Base-by-base conservation (phyloP, 1,284 basidiomycete genomes). In the Cyathus pygmaeus region DNA sequence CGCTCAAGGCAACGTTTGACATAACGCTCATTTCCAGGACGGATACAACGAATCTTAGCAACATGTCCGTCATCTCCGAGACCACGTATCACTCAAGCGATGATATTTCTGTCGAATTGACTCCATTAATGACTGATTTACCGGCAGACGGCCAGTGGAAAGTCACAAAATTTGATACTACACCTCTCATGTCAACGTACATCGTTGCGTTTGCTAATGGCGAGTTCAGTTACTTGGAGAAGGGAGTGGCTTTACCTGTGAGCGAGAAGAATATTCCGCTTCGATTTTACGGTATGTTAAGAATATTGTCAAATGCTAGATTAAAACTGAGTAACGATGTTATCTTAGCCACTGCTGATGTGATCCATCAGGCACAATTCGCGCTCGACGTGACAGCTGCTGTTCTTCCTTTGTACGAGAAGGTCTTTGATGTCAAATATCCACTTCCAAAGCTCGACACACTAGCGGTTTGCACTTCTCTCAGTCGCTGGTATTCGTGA, bases 401-500 rank as follows among this genome's bases (percentile, higher is more conserved):
- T 69, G 93, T 95, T 4, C 82, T 98, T 29, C 96, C 96, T 23
- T 77, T 96, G n/a, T 99, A 98, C 75, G 97, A 99, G 79, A 85
- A 94, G 74, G 87, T 96, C 56, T 97, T 97, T 71, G 90, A 95
- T 67, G 89, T 97, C 65, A 93, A 93, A 64, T 98, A 93, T 76
- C 95, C 96, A 24, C 83, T 98, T 52, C 95, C 96, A 19, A 98
- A 99, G 81, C 85, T 97, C 52, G 95, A 98, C 73, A 96, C 95
- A 1, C 83, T 96, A 15, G 89, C 92, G 60, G 90, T 90, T 71
- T 66, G 87, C 74, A 24, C 27, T 49, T 30, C 27, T 49, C n/a
- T 41, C 19, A 56, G 44, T 3, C 30, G 57, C 1, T 52, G 15
- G n/a, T 2, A 17, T 23, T 56, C 55, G 61, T 42, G 53, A 60